Conservation (phyloP, 805 yeast genomes). For the Sugiyamaella smithiae region DNA sequence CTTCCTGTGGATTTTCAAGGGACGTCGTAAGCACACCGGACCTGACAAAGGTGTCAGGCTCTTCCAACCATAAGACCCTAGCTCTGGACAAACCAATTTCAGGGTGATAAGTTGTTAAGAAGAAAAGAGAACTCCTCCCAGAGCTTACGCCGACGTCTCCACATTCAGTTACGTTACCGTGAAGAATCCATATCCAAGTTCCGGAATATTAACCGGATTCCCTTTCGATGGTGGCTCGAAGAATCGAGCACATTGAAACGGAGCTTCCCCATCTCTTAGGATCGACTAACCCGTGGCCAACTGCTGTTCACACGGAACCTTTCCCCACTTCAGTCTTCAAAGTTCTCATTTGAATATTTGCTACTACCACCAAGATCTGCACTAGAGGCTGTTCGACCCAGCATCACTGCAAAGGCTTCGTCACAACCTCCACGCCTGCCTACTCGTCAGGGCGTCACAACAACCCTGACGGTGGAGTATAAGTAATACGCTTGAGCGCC, state of each 20-base stretch:
- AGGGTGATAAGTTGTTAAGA: conserved; percentile 43
- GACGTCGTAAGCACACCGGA: conserved; percentile 43
- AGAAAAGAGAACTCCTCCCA: conserved; percentile 45
- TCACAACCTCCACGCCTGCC: conserved; percentile 45
- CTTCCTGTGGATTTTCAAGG: conserved; percentile 44
- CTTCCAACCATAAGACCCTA: conserved; percentile 42
- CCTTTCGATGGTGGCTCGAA: conserved; percentile 41
- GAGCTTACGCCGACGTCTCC: conserved; percentile 44
- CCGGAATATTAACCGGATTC: conserved; percentile 46
- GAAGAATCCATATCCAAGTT: conserved; percentile 43
- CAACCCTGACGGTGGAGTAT: conserved; percentile 42
- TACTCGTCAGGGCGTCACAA: conserved; percentile 40
- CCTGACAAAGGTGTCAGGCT: conserved; percentile 39
- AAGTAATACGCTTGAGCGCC: conserved; percentile 43
- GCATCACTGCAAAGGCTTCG: conserved; percentile 42
- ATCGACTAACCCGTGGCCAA: conserved; percentile 45
- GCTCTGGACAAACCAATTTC: conserved; percentile 44
- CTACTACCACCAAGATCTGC: conserved; percentile 45
- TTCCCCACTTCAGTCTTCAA: conserved; percentile 45
- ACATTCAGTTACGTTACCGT: conserved; percentile 44
- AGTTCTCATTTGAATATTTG: conserved; percentile 43
- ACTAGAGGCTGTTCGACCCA: conserved; percentile 43
- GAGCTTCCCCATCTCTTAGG: conserved; percentile 43
- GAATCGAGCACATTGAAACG: conserved; percentile 39
- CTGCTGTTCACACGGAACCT: conserved; percentile 45